Evolutionary conservation across 2,329 filamentous ascomycete genomes (phyloP), one percentile per base, ranked within the genome.

Genomic region (Phialophora macrospora): DNA sequence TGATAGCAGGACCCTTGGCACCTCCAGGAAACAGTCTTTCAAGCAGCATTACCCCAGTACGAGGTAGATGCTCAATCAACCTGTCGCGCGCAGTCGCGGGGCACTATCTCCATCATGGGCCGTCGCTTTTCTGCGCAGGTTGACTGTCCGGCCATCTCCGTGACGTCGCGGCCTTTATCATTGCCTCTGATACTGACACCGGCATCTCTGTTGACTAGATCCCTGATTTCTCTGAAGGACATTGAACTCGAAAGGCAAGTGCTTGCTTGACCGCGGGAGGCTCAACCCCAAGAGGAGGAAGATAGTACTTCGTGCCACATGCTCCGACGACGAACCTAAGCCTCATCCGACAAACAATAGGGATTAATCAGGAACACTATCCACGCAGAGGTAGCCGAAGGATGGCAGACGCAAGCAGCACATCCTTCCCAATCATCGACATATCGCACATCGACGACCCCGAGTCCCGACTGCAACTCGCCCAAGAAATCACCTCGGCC

Each of bases 401-500:
- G 4, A 51, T 51, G 48, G 48, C 11, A 28, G 26, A 14, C n/a
- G 9, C 26, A n/a, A 34, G 6, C 52, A 30, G 52, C 14, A 34
- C 28, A 5, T 32, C 52, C 6, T 55, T 55, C 52, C 52, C 52
- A 28, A 55, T 55, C 20, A 61, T 67, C 51, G 64, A 67, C 55
- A 64, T 67, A 17, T 67, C 64, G 1, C 24, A 32, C 11, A 55
- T 67, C 32, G 34, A 63, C 17, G 62, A 64, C 17, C 24, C 64
- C 5, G 2, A 22, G 9, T 59, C 55, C 8, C 61, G 88, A 72
- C 80, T 83, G 55, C 78, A 84, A 51, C 87, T 90, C 1, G 92
- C 92, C 24, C 78, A 87, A 62, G 86, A 89, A 44, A 88, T 97
- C 71, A 87, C 95, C n/a, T 75, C 86, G 60, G 93, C 91, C 49